phyloP scores from a whole-genome alignment of 169 alveolate species.

The Besnoitia besnoiti region DNA sequence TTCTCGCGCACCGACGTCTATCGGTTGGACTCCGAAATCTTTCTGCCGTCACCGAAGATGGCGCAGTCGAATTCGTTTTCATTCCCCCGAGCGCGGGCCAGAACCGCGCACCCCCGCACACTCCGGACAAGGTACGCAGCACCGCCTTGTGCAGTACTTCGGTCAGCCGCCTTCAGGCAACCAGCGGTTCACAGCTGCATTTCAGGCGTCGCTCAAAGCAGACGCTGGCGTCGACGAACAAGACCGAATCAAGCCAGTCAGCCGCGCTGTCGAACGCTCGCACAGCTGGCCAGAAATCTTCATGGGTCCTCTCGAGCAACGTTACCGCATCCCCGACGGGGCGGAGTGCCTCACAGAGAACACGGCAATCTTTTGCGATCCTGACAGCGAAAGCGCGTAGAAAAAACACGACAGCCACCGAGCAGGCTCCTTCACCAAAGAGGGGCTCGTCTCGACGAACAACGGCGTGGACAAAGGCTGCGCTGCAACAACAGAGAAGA shows the following conservation, averaged over 20 bases:
- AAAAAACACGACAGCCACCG: background rate
- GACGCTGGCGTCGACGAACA: too few species aligned
- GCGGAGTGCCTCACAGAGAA: too few species aligned
- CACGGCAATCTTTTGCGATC: too few species aligned
- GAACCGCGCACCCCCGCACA: background rate
- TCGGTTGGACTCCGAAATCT: background rate
- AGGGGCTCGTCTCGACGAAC: background rate
- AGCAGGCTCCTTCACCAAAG: background rate
- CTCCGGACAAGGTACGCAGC: background rate
- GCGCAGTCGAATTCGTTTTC: background rate
- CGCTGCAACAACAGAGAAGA: conserved; percentile 14
- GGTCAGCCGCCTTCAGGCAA: background rate
- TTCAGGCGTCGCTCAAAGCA: background rate
- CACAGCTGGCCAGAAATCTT: too few species aligned
- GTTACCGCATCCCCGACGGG: too few species aligned
- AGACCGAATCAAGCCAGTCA: too few species aligned
- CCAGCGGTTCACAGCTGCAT: background rate
- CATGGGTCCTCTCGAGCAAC: too few species aligned
- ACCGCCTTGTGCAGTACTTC: background rate
- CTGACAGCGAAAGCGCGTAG: background rate
- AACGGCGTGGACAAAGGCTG: conserved; percentile 2
- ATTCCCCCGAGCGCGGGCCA: background rate
- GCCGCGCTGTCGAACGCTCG: too few species aligned
- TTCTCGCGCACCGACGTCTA: background rate
- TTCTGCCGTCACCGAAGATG: background rate